Evolutionary conservation across 2,329 filamentous ascomycete species (phyloP).

Genomic region (Stemphylium beticola): DNA sequence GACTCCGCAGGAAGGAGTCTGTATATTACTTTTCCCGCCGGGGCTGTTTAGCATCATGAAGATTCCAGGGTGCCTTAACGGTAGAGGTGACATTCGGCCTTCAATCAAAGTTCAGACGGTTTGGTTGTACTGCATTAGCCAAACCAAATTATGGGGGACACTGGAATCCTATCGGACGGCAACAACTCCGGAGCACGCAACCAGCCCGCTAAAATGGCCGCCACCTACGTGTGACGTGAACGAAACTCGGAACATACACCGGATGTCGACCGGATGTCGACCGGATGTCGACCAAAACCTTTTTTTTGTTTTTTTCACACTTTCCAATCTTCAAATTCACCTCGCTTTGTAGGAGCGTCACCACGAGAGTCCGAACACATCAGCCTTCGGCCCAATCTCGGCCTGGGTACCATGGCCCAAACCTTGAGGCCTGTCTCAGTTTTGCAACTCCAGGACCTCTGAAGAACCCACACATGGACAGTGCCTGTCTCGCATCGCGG

Average conservation of each 20-base stretch:
- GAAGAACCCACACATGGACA: not conserved
- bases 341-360: not conserved
- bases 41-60: not conserved
- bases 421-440: not conserved
- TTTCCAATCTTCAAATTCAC: not conserved
- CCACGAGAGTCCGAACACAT: not conserved
- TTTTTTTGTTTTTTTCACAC: not conserved
- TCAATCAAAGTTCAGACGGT: slow-evolving; percentile 6
- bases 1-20: not conserved
- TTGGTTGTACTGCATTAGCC: slow-evolving; percentile 10
- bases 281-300: not conserved
- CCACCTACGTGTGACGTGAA: slow-evolving; percentile 4
- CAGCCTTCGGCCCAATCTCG: slow-evolving; percentile 9
- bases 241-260: not conserved
- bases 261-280: not conserved
- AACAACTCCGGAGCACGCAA: slow-evolving; percentile 26
- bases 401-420: not conserved
- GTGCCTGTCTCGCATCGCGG: slow-evolving; percentile 4
- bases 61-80: not conserved
- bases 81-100: not conserved
- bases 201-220: not conserved
- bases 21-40: not conserved
- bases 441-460: not conserved
- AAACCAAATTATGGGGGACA: slow-evolving; percentile 7
- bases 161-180: slow-evolving; percentile 20